Conservation (phyloP, 345 rosid genomes). For the Stellera chamaejasme region DNA sequence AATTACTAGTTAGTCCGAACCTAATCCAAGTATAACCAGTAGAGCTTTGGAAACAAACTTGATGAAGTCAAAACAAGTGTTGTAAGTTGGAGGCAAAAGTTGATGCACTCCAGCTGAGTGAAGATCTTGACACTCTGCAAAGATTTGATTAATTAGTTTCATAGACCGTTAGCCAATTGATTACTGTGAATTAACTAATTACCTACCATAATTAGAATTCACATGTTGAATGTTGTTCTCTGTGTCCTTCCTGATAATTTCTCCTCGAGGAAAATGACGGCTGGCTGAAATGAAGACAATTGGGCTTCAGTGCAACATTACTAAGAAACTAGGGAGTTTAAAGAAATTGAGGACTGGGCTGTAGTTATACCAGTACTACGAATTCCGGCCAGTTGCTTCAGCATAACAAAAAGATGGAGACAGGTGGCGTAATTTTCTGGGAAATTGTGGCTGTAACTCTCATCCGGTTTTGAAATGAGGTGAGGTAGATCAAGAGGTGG, state of each 20-base stretch:
- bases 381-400: slow-evolving; percentile 1
- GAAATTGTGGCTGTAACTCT: background rate
- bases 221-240: too few relatives aligned
- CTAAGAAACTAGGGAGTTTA: too few relatives aligned
- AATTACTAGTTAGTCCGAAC: slow-evolving; percentile 15
- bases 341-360: background rate
- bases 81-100: slow-evolving; percentile 31
- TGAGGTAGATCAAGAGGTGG: background rate
- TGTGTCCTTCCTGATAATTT: too few relatives aligned
- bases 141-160: too few relatives aligned
- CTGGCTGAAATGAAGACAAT: too few relatives aligned
- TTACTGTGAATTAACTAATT: too few relatives aligned
- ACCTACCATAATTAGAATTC: too few relatives aligned
- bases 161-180: too few relatives aligned
- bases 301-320: too few relatives aligned
- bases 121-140: background rate
- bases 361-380: slow-evolving; percentile 16
- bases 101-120: slow-evolving; percentile 5
- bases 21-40: slow-evolving; percentile 33
- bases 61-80: slow-evolving; percentile 21
- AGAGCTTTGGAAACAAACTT: slow-evolving; percentile 31
- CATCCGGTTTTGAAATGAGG: background rate
- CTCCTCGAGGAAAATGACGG: too few relatives aligned
- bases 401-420: slow-evolving; percentile 10
- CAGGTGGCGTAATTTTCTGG: slow-evolving; percentile 33